Conservation (phyloP, 176 grass and related monocot species). For the Eragrostis curvula region DNA sequence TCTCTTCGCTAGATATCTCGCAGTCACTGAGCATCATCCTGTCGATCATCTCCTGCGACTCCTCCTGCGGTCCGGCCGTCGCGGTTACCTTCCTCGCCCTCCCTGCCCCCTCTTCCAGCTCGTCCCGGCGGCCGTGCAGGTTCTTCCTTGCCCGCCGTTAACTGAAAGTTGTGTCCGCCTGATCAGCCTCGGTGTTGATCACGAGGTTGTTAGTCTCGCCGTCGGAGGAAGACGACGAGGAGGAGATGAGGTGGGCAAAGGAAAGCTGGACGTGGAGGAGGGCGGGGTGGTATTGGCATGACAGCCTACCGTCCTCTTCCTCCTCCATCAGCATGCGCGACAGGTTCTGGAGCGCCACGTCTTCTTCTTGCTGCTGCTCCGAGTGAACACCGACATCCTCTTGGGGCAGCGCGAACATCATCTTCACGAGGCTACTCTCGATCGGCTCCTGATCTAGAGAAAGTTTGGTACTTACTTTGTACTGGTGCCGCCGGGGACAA, state of each 20-base stretch:
- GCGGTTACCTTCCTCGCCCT: slow-evolving; percentile 53
- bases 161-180: too few species aligned
- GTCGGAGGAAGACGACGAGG: background rate
- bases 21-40: too few species aligned
- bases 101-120: background rate
- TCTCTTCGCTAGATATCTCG: too few species aligned
- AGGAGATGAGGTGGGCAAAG: slow-evolving; percentile 43
- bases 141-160: too few species aligned
- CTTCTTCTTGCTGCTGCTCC: too few species aligned
- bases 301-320: background rate
- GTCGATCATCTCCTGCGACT: slow-evolving; percentile 50
- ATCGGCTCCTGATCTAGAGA: too few species aligned
- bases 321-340: slow-evolving; percentile 58
- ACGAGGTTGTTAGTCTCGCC: too few species aligned
- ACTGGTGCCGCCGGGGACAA: too few species aligned
- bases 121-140: background rate
- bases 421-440: too few species aligned
- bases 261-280: slow-evolving; percentile 43
- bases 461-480: too few species aligned
- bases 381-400: background rate
- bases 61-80: slow-evolving; percentile 20
- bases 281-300: background rate
- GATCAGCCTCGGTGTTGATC: too few species aligned
- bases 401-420: too few species aligned
- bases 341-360: background rate